Evolutionary conservation across 2,329 filamentous ascomycete species (phyloP).

Genomic region (Talaromyces funiculosus): DNA sequence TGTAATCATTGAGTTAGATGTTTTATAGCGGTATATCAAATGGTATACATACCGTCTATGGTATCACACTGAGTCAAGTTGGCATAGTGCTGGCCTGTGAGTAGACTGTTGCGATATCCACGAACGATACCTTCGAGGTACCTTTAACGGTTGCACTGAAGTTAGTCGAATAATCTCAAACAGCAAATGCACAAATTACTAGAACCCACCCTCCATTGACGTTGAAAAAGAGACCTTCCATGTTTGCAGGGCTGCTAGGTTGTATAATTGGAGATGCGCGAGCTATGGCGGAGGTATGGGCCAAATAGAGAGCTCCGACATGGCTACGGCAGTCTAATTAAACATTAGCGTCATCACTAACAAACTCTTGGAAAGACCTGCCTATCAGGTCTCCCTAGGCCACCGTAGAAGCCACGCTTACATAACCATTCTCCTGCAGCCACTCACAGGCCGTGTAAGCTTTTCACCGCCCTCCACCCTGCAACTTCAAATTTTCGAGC

Average conservation of each 20-base stretch:
- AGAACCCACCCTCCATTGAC: conserved; percentile 74
- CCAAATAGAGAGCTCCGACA: conserved; percentile 9
- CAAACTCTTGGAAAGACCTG: neutral
- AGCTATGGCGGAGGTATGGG: neutral
- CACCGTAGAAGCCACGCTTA: conserved; percentile 18
- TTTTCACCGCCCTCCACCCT: conserved; percentile 24
- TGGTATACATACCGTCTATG: conserved; percentile 66
- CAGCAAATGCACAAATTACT: accelerated
- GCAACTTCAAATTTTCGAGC: conserved; percentile 14
- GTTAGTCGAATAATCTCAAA: neutral
- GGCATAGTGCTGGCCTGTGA: conserved; percentile 84
- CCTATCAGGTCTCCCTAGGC: neutral
- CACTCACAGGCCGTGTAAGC: conserved; percentile 20
- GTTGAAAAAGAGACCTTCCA: conserved; percentile 94
- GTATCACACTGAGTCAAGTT: conserved; percentile 98
- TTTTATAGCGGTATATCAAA: conserved; percentile 3
- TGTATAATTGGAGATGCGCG: neutral
- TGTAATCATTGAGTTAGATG: conserved; percentile 35
- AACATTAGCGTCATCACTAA: neutral
- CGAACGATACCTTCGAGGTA: conserved; percentile 97
- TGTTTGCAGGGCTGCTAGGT: conserved; percentile 35
- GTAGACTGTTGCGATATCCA: conserved; percentile 88
- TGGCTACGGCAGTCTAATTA: neutral
- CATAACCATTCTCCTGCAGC: conserved; percentile 22
- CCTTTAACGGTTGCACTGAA: conserved; percentile 42